Conservation (phyloP, 306 rosid species). For the Lablab purpureus region DNA sequence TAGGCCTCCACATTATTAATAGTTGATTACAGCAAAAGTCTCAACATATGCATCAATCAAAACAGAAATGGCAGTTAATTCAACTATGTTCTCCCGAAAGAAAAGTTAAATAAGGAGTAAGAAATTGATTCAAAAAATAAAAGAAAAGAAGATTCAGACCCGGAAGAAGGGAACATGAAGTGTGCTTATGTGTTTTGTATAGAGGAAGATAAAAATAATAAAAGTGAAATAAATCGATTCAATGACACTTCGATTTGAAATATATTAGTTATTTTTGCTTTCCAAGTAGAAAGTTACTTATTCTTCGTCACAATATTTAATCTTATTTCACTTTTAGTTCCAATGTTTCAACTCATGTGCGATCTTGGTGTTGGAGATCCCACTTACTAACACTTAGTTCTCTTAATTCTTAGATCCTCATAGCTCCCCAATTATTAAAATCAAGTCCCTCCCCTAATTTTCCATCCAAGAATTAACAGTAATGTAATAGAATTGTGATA, state of each 20-base stretch:
- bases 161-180: not conserved
- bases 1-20: not conserved
- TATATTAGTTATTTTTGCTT: not conserved
- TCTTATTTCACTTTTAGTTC: too few relatives aligned
- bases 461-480: not conserved
- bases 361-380: too few relatives aligned
- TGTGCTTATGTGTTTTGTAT: conserved; percentile 19
- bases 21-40: not conserved
- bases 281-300: not conserved
- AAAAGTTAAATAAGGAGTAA: not conserved
- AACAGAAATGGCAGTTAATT: not conserved
- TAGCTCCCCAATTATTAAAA: not conserved
- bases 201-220: conserved; percentile 30
- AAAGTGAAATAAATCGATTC: conserved; percentile 35
- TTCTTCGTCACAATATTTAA: too few relatives aligned
- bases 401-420: not conserved
- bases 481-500: not conserved
- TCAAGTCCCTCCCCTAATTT: not conserved
- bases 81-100: conserved; percentile 10
- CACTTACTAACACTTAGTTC: too few relatives aligned
- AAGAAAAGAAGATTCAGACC: not conserved
- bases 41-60: not conserved
- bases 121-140: not conserved
- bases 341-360: too few relatives aligned
- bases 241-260: not conserved